A percentile compares a stretch with the other conserved stretches of the same genome.
Evolutionary conservation across 352 stramenopile species (phyloP).

Genomic region (Globisporangium canariense): DNA sequence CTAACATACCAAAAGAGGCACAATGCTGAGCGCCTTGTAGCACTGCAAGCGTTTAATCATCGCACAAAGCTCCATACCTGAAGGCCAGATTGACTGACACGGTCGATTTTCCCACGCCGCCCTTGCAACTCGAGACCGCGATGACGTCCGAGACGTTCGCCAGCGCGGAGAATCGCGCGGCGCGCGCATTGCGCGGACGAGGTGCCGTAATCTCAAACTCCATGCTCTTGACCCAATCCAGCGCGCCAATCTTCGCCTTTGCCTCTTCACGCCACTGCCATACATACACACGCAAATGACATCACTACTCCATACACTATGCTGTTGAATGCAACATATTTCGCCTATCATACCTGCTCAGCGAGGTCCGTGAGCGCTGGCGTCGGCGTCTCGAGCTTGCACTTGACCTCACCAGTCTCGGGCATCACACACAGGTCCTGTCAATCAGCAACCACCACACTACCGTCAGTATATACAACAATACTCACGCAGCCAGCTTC

Average conservation of each 20-base stretch:
- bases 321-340: background rate
- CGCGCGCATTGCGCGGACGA: constrained; percentile 62
- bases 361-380: constrained; percentile 66
- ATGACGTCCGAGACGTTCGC: constrained; percentile 87
- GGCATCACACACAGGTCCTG: constrained; percentile 55
- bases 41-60: background rate
- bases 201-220: constrained; percentile 63
- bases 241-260: constrained; percentile 34
- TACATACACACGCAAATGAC: background rate
- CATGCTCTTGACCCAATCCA: constrained; percentile 76
- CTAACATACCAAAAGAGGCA: constrained; percentile 4
- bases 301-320: background rate
- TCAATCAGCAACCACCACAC: background rate
- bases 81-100: constrained; percentile 99
- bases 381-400: constrained; percentile 69
- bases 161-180: constrained; percentile 69
- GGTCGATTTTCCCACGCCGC: constrained; percentile 98
- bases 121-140: constrained; percentile 93
- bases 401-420: constrained; percentile 49
- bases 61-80: constrained; percentile 28
- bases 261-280: constrained; percentile 71
- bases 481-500: background rate
- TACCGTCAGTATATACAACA: background rate
- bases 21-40: background rate
- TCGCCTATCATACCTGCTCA: constrained; percentile 39